Conservation (phyloP, 2,329 filamentous ascomycete genomes). For the Aureobasidium sp. region DNA sequence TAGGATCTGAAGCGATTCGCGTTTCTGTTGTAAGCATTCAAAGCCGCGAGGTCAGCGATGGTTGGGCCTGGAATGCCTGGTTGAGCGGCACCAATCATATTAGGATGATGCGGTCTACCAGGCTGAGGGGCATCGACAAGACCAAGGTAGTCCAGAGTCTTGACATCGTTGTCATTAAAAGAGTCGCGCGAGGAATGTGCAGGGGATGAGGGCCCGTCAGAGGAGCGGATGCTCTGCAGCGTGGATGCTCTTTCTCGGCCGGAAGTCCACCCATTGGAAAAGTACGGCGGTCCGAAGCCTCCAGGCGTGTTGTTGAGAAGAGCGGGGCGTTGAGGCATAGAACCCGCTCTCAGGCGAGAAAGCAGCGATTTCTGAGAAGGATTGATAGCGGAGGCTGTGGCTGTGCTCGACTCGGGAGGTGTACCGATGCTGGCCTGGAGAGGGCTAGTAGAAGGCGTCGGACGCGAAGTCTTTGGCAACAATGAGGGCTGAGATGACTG, state of each 20-base stretch:
- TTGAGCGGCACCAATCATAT: slow-evolving; percentile 6
- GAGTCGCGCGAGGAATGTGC: slow-evolving; percentile 81
- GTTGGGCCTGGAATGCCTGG: slow-evolving; percentile 34
- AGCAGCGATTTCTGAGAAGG: slow-evolving; percentile 43
- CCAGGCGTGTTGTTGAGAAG: slow-evolving; percentile 48
- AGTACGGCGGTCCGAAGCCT: slow-evolving; percentile 84
- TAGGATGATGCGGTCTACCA: slow-evolving; percentile 20
- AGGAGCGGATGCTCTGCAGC: slow-evolving; percentile 80
- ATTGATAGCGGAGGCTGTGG: slow-evolving; percentile 13
- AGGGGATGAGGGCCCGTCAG: slow-evolving; percentile 80
- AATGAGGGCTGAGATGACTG: slow-evolving; percentile 52
- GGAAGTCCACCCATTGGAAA: slow-evolving; percentile 76
- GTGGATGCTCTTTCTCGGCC: slow-evolving; percentile 80
- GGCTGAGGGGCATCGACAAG: slow-evolving; percentile 89
- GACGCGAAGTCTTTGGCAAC: slow-evolving; percentile 71
- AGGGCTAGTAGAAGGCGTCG: slow-evolving; percentile 79
- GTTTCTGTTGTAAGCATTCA: slow-evolving; percentile 69
- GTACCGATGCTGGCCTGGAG: slow-evolving; percentile 50
- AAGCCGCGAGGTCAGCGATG: slow-evolving; percentile 66
- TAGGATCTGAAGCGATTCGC: slow-evolving; percentile 90
- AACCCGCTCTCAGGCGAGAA: slow-evolving; percentile 81
- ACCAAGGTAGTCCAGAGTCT: slow-evolving; percentile 91
- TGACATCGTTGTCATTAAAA: slow-evolving; percentile 77
- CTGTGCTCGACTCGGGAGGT: neutral
- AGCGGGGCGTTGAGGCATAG: slow-evolving; percentile 81